Base-by-base conservation (phyloP, 2,329 filamentous ascomycete genomes). In the Periglandula ipomoeae region DNA sequence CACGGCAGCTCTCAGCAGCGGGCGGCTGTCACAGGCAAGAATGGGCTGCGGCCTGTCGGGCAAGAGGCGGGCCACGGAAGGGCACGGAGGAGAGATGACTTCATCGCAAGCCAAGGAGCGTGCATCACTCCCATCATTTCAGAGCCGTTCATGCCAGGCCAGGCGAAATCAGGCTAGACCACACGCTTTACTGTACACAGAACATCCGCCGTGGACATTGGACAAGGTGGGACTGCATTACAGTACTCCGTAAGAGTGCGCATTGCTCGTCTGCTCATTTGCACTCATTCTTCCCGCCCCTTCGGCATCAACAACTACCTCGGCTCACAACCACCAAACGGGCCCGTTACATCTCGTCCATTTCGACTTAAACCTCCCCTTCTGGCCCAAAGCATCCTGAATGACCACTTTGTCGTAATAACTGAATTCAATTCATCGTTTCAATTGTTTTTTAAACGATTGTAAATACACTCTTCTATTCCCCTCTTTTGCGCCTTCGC, bases 231-330 rank as follows among this genome's bases (percentile, higher is more conserved):
- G n/a, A n/a, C n/a, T n/a, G n/a, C n/a, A n/a, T n/a, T n/a, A n/a
- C n/a, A n/a, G n/a, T n/a, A n/a, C n/a, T n/a, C n/a, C n/a, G n/a
- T n/a, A n/a, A n/a, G n/a, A n/a, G n/a, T n/a, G n/a, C n/a, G n/a
- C n/a, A n/a, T n/a, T n/a, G n/a, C n/a, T 30, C 44, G 11, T 22
- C 17, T 41, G 38, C 38, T 37, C 43, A 19, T 20, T 15, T 46
- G 32, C 34, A n/a, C 22, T 46, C n/a, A n/a, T n/a, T n/a, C n/a
- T n/a, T n/a, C 26, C 37, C 44, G 47, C 47, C 42, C n/a, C 47
- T 48, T 44, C 41, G 47, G 47, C 41, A 48, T 44, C 47, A 39
- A 38, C 32, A 4, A 30, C 23, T 38, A 48, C 49, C 49, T 51
- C 49, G 49, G 49, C 46, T 46, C 49, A 30, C 35, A 4, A 38